These are phyloP conservation scores for Eremochloa ophiuroides DNA, from an alignment of 176 grass and related monocot genomes.

Conservation along the genomic window DNA sequence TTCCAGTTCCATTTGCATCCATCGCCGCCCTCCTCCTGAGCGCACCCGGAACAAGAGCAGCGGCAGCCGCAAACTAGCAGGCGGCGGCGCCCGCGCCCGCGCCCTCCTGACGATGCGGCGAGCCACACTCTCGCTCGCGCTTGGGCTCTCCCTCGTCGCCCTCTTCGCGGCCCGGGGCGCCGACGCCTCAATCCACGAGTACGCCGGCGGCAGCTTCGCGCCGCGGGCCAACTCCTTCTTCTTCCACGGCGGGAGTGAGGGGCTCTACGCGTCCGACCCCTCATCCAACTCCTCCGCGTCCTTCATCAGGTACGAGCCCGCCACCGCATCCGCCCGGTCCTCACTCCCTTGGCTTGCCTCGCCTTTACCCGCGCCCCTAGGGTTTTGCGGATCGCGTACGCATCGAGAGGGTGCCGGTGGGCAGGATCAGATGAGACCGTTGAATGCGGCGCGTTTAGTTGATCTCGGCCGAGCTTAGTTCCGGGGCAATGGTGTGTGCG, in stretches of 20 bases:
- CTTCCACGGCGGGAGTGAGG: slow-evolving; percentile 98
- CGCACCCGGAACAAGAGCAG: background rate
- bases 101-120: slow-evolving; percentile 25
- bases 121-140: slow-evolving; percentile 5
- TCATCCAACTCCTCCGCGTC: slow-evolving; percentile 56
- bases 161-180: slow-evolving; percentile 24
- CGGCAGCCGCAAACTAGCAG: slow-evolving; percentile 8
- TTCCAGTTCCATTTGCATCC: background rate
- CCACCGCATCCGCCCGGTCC: background rate
- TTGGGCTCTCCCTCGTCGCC: slow-evolving; percentile 40
- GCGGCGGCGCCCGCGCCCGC: background rate
- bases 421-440: slow-evolving; percentile 16
- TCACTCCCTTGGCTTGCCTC: background rate
- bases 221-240: slow-evolving; percentile 96
- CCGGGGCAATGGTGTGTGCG: background rate
- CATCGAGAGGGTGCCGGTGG: background rate
- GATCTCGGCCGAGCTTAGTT: slow-evolving; percentile 9
- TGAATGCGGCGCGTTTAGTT: background rate
- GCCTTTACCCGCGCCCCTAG: background rate
- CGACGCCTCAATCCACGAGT: slow-evolving; percentile 86
- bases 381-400: slow-evolving; percentile 30
- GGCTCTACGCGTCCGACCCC: slow-evolving; percentile 70
- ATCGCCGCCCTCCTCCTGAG: background rate
- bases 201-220: slow-evolving; percentile 59
- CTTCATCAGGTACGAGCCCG: slow-evolving; percentile 63